Evolutionary conservation across 306 rosid species (phyloP).

Genomic region (Pterocarpus santalinus): DNA sequence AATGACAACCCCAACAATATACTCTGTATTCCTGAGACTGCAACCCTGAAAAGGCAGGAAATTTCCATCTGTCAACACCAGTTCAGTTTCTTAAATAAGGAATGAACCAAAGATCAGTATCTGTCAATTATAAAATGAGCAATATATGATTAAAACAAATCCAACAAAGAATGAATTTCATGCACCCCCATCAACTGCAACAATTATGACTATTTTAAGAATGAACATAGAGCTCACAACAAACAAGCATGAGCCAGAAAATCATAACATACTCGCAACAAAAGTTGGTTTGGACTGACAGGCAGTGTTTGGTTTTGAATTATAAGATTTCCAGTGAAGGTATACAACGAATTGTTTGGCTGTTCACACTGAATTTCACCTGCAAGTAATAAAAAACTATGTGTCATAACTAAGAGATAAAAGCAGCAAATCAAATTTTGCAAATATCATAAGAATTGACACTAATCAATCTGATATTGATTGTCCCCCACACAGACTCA

Average conservation of each 20-base stretch:
- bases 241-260: constrained; percentile 4
- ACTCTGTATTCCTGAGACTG: constrained; percentile 96
- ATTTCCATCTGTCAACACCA: constrained; percentile 38
- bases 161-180: constrained; percentile 32
- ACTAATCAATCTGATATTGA: constrained; percentile 17
- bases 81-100: constrained; percentile 25
- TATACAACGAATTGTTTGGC: constrained; percentile 90
- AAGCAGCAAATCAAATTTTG: constrained; percentile 24
- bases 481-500: not conserved
- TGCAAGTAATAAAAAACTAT: constrained; percentile 51
- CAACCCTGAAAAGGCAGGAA: constrained; percentile 77
- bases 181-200: constrained; percentile 17
- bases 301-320: constrained; percentile 83
- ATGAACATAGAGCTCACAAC: constrained; percentile 23
- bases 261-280: constrained; percentile 74
- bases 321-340: constrained; percentile 88
- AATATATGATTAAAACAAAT: constrained; percentile 16
- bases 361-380: constrained; percentile 95
- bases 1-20: constrained; percentile 90
- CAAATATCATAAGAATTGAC: not conserved
- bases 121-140: constrained; percentile 19
- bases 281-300: constrained; percentile 79
- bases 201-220: constrained; percentile 11
- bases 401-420: constrained; percentile 13
- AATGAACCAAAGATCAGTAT: constrained; percentile 24